phyloP scores from a whole-genome alignment of 257 asterid genomes.

The Sherardia arvensis region DNA sequence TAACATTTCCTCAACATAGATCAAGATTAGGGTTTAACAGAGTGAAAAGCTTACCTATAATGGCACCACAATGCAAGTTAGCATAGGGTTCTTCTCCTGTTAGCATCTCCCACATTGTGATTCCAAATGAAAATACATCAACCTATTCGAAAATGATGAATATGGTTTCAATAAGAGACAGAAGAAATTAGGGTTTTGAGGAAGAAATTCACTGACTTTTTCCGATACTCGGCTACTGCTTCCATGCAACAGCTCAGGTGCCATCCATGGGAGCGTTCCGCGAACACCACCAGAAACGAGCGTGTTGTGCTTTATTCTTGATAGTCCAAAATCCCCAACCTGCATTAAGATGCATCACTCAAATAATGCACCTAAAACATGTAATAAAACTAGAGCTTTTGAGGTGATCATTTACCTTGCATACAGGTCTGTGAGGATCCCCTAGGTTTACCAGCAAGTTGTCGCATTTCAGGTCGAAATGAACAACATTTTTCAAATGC shows the following conservation, averaged over 20 bases:
- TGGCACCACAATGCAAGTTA: conserved; percentile 82
- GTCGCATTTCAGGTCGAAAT: conserved; percentile 85
- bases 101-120: conserved; percentile 82
- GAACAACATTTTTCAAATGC: conserved; percentile 70
- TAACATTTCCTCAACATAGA: not conserved
- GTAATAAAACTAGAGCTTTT: not conserved
- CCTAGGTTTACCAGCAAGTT: conserved; percentile 86
- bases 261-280: conserved; percentile 97
- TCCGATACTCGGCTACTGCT: conserved; percentile 66
- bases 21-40: not conserved
- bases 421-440: conserved; percentile 75
- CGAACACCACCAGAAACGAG: conserved; percentile 86
- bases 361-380: not conserved
- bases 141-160: conserved; percentile 39
- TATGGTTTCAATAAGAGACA: not conserved
- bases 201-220: conserved; percentile 35
- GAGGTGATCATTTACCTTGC: conserved; percentile 47
- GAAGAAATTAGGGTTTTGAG: not conserved
- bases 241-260: conserved; percentile 79
- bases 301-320: conserved; percentile 73
- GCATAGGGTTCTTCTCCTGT: conserved; percentile 85
- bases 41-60: conserved; percentile 68
- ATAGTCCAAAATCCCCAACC: conserved; percentile 90
- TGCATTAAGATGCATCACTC: conserved; percentile 15
- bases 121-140: conserved; percentile 81